These are phyloP conservation scores for Neoascochyta sp. DNA, from an alignment of 2,329 filamentous ascomycete species.

Conservation along the genomic window DNA sequence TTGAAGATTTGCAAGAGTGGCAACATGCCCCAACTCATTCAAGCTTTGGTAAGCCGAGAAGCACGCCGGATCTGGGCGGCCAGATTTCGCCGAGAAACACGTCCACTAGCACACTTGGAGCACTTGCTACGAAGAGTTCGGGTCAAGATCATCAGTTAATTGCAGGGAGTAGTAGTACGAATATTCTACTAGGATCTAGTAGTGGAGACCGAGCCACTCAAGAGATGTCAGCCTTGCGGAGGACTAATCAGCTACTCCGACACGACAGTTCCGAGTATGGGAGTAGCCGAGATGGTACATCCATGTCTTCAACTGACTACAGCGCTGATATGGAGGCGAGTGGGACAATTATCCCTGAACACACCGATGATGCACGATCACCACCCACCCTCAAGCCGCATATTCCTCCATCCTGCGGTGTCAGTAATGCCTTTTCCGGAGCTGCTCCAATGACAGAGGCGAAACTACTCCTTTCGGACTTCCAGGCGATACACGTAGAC, in stretches of 20 bases:
- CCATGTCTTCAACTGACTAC: conserved; percentile 25
- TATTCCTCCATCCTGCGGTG: conserved; percentile 12
- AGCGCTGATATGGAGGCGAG: conserved; percentile 41
- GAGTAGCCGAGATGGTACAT: conserved; percentile 29
- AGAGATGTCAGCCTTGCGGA: conserved; percentile 38
- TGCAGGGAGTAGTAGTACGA: too few relatives aligned
- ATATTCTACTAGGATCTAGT: conserved; percentile 13
- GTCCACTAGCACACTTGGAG: conserved; percentile 10
- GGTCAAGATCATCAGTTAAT: too few relatives aligned
- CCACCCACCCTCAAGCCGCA: conserved; percentile 19
- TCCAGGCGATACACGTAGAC: conserved; percentile 33
- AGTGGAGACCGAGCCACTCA: conserved; percentile 33
- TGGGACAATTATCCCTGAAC: conserved; percentile 41
- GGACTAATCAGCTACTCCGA: conserved; percentile 41
- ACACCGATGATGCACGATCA: conserved; percentile 23
- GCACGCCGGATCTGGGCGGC: too few relatives aligned
- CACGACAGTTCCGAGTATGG: conserved; percentile 40
- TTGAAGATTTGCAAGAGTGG: conserved; percentile 28
- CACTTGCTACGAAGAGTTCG: conserved; percentile 18
- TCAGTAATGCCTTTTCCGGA: conserved; percentile 24
- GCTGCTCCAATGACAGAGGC: conserved; percentile 25
- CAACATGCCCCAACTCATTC: conserved; percentile 22
- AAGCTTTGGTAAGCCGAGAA: conserved; percentile 30
- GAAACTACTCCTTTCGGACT: conserved; percentile 36
- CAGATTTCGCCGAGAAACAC: too few relatives aligned